Conservation (phyloP, 2,329 filamentous ascomycete genomes). For the Aspergillus thermomutatus region DNA sequence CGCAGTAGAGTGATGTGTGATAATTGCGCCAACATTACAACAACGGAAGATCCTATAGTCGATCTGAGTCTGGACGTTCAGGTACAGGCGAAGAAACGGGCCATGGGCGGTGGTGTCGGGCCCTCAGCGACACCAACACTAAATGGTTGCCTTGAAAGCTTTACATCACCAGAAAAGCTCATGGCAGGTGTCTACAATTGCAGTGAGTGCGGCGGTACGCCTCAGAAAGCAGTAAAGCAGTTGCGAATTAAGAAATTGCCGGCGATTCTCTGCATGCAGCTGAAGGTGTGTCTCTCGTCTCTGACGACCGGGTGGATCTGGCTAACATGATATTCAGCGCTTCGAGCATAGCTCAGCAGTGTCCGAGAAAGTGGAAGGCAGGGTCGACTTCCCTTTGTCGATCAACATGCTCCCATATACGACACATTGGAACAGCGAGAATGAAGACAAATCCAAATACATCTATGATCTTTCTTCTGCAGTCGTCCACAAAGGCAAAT, state of each 20-base stretch:
- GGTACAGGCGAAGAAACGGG: slow-evolving; percentile 58
- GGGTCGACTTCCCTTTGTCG: slow-evolving; percentile 78
- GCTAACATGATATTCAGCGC: slow-evolving; percentile 39
- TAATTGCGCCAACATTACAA: slow-evolving; percentile 77
- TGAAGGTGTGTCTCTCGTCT: slow-evolving; percentile 63
- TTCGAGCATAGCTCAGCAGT: slow-evolving; percentile 75
- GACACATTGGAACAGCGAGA: slow-evolving; percentile 52
- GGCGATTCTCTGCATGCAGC: slow-evolving; percentile 84
- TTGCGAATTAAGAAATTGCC: slow-evolving; percentile 80
- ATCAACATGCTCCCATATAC: slow-evolving; percentile 92
- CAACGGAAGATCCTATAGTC: slow-evolving; percentile 82
- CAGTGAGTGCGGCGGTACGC: slow-evolving; percentile 68
- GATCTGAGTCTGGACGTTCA: slow-evolving; percentile 89
- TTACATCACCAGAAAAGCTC: slow-evolving; percentile 76
- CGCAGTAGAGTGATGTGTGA: slow-evolving; percentile 89
- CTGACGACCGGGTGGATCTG: background rate
- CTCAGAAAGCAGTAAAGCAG: slow-evolving; percentile 77
- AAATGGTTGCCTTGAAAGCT: slow-evolving; percentile 78
- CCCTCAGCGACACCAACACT: slow-evolving; percentile 52
- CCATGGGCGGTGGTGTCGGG: slow-evolving; percentile 35
- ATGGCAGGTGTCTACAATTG: slow-evolving; percentile 78
- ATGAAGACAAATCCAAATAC: slow-evolving; percentile 50
- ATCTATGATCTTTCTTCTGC: slow-evolving; percentile 86
- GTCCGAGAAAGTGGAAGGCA: slow-evolving; percentile 83
- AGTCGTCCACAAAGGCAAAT: slow-evolving; percentile 87